phyloP scores from a whole-genome alignment of 2,329 filamentous ascomycete species.

The Teratosphaeria pseudoeucalypti region DNA sequence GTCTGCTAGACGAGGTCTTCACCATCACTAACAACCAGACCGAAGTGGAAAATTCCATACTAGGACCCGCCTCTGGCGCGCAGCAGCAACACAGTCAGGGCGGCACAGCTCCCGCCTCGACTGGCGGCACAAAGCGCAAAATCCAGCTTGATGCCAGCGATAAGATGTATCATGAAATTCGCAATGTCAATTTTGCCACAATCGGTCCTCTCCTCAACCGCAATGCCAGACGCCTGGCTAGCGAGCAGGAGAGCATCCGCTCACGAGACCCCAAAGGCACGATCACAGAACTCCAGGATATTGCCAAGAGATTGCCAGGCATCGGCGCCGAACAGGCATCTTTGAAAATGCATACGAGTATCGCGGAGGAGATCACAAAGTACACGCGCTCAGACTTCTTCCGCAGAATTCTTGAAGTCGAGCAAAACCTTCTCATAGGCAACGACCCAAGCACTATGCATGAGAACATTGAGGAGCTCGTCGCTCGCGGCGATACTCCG shows the following conservation, averaged over 20 bases:
- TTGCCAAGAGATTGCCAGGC: conserved; percentile 83
- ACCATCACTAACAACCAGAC: conserved; percentile 86
- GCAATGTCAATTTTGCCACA: conserved; percentile 90
- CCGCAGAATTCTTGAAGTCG: conserved; percentile 77
- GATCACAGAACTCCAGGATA: conserved; percentile 82
- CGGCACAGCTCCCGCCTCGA: conserved; percentile 25
- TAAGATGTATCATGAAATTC: conserved; percentile 74
- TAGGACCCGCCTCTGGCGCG: conserved; percentile 59
- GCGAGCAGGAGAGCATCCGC: conserved; percentile 80
- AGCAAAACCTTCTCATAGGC: conserved; percentile 88
- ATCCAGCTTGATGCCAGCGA: conserved; percentile 83
- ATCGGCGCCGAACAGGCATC: conserved; percentile 92
- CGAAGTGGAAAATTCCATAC: conserved; percentile 81
- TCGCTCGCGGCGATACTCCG: conserved; percentile 66
- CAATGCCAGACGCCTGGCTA: conserved; percentile 74
- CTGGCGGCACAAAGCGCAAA: conserved; percentile 65
- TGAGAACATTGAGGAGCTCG: conserved; percentile 87
- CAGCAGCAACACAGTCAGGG: conserved; percentile 31
- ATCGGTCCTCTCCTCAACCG: conserved; percentile 84
- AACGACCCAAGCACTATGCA: conserved; percentile 82
- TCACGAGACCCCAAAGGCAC: conserved; percentile 58
- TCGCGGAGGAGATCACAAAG: conserved; percentile 93
- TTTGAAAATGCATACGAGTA: conserved; percentile 79
- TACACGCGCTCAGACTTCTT: conserved; percentile 84
- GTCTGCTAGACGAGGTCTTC: conserved; percentile 86